Base-by-base conservation (phyloP, 2,329 filamentous ascomycete genomes). In the Tolypocladium pustulatum region DNA sequence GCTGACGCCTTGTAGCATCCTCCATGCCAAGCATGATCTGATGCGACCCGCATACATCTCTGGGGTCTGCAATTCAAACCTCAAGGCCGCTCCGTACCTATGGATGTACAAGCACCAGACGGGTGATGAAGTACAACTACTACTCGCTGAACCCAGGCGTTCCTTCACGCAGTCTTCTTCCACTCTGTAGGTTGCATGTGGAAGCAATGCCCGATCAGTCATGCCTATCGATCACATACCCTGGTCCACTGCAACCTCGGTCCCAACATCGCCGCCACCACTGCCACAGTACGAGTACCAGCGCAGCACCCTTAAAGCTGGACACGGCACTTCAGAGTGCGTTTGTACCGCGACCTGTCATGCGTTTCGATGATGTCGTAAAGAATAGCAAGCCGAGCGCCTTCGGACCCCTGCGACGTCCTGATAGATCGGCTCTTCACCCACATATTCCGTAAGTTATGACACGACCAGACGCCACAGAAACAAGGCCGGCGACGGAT, bases 191-290 rank as follows among this genome's bases (percentile, higher is more conserved):
- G 22, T 32, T 32, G 27, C 40, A 27, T 17, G 20, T 20, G 22
- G 37, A 38, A 22, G 46, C 37, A 22, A 4, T n/a, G n/a, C n/a
- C n/a, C n/a, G n/a, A 57, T 53, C 43, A 41, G 37, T 17, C 49
- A 41, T 36, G 55, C 53, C 46, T 25, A 36, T 56, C 43, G 27
- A 32, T 49, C 40, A n/a, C 40, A 58, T 57, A 52, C 49, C 54
- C 57, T 61, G 56, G 58, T 54, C 55, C 49, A 43, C 41, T 61
- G 60, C 46, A 58, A 61, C 61, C 60, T 56, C 54, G 54, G 58
- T 40, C 57, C 43, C 58, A 51, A 56, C 55, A 22, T 58, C 54
- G 41, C 58, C 58, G 57, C 58, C 57, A 57, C 43, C 52, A 61
- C 56, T 38, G 56, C 54, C 43, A 46, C 46, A 57, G 41, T 61